Evolutionary conservation across 2,329 filamentous ascomycete species (phyloP), one percentile per base, ranked within the genome.

Genomic region (Orbilia quercus): DNA sequence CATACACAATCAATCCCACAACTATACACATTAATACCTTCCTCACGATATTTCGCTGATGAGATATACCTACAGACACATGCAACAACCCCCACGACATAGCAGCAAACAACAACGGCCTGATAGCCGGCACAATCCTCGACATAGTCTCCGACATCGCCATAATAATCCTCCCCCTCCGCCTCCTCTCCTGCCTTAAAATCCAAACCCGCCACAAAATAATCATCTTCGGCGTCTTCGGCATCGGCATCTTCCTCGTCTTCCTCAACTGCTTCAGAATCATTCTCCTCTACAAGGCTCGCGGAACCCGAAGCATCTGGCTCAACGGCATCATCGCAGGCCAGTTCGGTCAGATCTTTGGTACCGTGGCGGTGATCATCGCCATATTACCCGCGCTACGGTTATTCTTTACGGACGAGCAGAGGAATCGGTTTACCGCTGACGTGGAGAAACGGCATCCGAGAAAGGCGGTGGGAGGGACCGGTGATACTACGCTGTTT

Each of bases 51-150:
- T 22, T 4, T 28, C 22, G 31, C n/a, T 12, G 6, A 5, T 22
- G 34, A 16, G 36, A 3, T 7, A 9, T 6, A 28, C 2, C n/a
- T 14, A 22, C 22, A 65, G 60, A 65, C 28, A 48, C 16, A 18
- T 65, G 60, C 20, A 57, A 65, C 38, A 65, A 40, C 22, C 50
- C 60, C 9, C 60, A 50, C 42, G 60, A 65, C 25, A 65, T 55
- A 16, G 25, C 50, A 25, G 48, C 60, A 1, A 65, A 65, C 38
- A 65, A 65, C 12, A 65, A 65, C 28, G 60, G 60, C 18, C 50
- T 65, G 7, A 65, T 65, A 7, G 60, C 60, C 14, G 60, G 38
- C 28, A 57, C 60, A n/a, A 42, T 57, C 25, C 48, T 65, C 28
- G 60, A 65, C 53, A 62, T 62, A 25, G 14, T 45, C 22, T 50